Conservation (phyloP, 306 rosid species). For the Citrullus mucosospermus region DNA sequence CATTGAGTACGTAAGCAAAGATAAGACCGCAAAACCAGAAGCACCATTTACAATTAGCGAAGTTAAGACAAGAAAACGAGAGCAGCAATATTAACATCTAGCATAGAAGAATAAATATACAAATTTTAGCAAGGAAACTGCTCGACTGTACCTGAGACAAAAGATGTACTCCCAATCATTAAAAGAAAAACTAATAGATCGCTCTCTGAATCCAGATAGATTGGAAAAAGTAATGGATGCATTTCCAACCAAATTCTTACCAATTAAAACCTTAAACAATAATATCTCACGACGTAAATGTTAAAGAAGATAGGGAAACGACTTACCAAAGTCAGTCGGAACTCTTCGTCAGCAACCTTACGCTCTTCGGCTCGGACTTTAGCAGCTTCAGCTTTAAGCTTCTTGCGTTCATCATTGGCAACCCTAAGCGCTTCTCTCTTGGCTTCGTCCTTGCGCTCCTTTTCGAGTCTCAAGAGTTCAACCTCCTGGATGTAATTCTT, state of each 20-base stretch:
- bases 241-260: neutral
- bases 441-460: slow-evolving; percentile 58
- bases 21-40: neutral
- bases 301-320: neutral
- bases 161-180: neutral
- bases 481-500: slow-evolving; percentile 57
- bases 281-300: neutral
- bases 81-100: neutral
- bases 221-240: neutral
- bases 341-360: slow-evolving; percentile 42
- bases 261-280: neutral
- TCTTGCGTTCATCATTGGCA: slow-evolving; percentile 61
- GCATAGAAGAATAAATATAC: neutral
- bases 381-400: slow-evolving; percentile 56
- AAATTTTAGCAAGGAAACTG: neutral
- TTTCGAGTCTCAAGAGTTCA: slow-evolving; percentile 50
- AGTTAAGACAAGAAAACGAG: neutral
- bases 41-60: neutral
- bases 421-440: slow-evolving; percentile 46
- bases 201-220: neutral
- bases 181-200: neutral
- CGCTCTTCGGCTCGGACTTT: slow-evolving; percentile 60
- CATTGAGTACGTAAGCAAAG: neutral
- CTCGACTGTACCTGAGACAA: neutral
- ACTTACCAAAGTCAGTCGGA: slow-evolving; percentile 53